Percentiles rank a stretch among this genome's conserved stretches.
These are phyloP conservation scores for Senecio squalidus DNA, from an alignment of 140 eudicot genomes.

Conservation along the genomic window DNA sequence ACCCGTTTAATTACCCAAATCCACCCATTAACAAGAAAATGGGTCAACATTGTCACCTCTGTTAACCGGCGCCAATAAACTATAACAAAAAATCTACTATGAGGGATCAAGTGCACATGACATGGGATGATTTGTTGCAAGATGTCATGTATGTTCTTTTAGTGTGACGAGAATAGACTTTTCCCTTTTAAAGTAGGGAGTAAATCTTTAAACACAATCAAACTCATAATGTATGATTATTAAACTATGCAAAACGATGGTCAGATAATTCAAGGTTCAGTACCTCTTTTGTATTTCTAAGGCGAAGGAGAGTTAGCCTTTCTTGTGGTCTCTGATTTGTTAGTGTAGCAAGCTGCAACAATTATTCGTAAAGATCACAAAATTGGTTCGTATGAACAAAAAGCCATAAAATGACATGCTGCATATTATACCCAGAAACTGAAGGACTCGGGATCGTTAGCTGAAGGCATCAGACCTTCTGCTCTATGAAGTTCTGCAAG, in stretches of 20 bases:
- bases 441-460: slow-evolving; percentile 79
- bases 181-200: neutral
- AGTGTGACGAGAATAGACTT: neutral
- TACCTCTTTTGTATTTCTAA: slow-evolving; percentile 95
- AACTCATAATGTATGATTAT: neutral
- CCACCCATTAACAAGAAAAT: no score
- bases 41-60: no score
- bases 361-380: slow-evolving; percentile 12
- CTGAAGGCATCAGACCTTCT: slow-evolving; percentile 90
- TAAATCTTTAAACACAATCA: neutral
- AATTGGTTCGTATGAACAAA: neutral
- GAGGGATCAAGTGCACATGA: neutral
- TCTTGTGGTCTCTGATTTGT: slow-evolving; percentile 83
- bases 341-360: slow-evolving; percentile 69
- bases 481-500: slow-evolving; percentile 75
- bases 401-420: neutral
- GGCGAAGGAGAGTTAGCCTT: slow-evolving; percentile 67
- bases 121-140: neutral
- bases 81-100: neutral
- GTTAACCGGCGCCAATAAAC: no score
- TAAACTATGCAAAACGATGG: neutral
- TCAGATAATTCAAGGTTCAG: neutral
- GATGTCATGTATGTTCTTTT: neutral
- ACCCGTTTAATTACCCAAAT: no score
- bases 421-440: slow-evolving; percentile 85